Percentiles rank a stretch among this genome's conserved stretches.
Conservation (phyloP, 2,329 filamentous ascomycete genomes). For the Fusarium tricinctum region DNA sequence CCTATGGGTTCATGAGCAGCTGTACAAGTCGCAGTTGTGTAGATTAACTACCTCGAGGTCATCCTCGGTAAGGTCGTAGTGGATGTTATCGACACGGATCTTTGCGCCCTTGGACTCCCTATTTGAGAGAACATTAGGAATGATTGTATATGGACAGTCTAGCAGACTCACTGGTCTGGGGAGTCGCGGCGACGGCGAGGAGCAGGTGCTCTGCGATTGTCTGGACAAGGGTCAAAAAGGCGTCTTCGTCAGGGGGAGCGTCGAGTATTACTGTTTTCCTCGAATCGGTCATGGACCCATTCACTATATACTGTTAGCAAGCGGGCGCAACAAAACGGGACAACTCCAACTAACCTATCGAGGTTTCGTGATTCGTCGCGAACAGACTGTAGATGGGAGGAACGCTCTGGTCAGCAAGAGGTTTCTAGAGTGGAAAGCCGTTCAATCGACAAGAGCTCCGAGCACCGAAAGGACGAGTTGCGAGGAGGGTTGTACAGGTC, state of each 20-base stretch:
- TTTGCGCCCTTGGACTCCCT: slow-evolving; percentile 74
- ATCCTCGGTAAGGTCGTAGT: slow-evolving; percentile 89
- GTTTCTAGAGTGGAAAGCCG: slow-evolving; percentile 54
- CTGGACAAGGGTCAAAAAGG: slow-evolving; percentile 50
- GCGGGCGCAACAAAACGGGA: not conserved
- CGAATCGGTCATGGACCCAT: slow-evolving; percentile 94
- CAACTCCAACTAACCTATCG: slow-evolving; percentile 71
- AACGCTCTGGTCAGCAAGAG: slow-evolving; percentile 56
- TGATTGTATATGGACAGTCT: slow-evolving; percentile 10
- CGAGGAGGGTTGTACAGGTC: slow-evolving; percentile 51
- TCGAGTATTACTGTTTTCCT: slow-evolving; percentile 73
- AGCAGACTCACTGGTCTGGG: slow-evolving; percentile 55
- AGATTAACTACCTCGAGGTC: slow-evolving; percentile 77
- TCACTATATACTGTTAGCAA: slow-evolving; percentile 67
- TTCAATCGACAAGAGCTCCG: slow-evolving; percentile 51
- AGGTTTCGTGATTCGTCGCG: slow-evolving; percentile 75
- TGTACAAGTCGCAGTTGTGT: not conserved
- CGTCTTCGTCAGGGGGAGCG: slow-evolving; percentile 11
- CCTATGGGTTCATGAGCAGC: slow-evolving; percentile 64
- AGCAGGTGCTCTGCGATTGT: slow-evolving; percentile 59
- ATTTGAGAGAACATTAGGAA: slow-evolving; percentile 28
- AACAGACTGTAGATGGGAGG: slow-evolving; percentile 67
- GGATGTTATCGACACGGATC: slow-evolving; percentile 88
- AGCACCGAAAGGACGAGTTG: slow-evolving; percentile 51
- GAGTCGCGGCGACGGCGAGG: slow-evolving; percentile 61